Conservation (phyloP, 2,329 filamentous ascomycete species). For the Calonectria pseudoreteaudii region DNA sequence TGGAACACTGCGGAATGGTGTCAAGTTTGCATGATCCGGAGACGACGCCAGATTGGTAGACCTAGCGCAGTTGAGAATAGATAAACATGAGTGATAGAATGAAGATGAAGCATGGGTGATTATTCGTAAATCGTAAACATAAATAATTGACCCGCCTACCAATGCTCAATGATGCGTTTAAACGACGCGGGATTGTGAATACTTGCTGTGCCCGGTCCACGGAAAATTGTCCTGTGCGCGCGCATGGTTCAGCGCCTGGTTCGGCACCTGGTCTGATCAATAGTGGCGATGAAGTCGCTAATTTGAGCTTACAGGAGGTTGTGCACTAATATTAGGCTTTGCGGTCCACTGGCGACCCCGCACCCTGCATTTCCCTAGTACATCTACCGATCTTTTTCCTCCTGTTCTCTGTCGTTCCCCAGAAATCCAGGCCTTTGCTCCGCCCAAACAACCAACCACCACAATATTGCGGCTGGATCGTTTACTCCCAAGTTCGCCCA, state of each 20-base stretch:
- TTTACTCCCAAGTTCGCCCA: not conserved
- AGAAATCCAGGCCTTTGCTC: not conserved
- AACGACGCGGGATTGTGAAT: not conserved
- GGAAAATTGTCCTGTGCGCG: too few relatives aligned
- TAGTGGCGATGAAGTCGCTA: not conserved
- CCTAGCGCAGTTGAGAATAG: not conserved
- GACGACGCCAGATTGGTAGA: not conserved
- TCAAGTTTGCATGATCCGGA: constrained; percentile 31
- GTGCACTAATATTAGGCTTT: not conserved
- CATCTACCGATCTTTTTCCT: not conserved
- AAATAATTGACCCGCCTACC: not conserved
- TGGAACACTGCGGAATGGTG: constrained; percentile 54
- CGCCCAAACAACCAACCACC: too few relatives aligned
- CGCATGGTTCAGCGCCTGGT: not conserved
- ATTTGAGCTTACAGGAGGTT: not conserved
- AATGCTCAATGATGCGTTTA: too few relatives aligned
- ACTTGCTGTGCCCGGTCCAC: too few relatives aligned
- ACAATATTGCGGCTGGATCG: not conserved
- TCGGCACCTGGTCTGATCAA: not conserved
- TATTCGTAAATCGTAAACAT: not conserved
- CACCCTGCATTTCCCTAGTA: not conserved
- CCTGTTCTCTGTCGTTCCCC: not conserved
- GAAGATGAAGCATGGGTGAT: not conserved
- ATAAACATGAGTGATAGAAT: too few relatives aligned
- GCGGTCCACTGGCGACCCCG: not conserved